phyloP scores from a whole-genome alignment of 352 stramenopile genomes.

The Globisporangium paroecandrum region DNA sequence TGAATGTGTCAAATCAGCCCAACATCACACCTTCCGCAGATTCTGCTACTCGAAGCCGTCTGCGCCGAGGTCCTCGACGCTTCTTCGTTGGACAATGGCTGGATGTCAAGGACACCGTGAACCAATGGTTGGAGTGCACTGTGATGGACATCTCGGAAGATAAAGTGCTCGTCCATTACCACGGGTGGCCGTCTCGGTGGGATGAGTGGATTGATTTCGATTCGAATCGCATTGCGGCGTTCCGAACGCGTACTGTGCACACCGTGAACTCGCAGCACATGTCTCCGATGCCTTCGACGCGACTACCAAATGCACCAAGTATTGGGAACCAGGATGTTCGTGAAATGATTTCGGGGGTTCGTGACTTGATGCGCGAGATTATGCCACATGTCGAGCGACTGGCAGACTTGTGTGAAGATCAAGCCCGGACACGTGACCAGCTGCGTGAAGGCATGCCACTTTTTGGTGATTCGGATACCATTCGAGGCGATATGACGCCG shows the following conservation, averaged over 20 bases:
- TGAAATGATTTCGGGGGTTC: conserved; percentile 47
- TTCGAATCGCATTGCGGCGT: conserved; percentile 93
- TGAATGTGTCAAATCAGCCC: neutral
- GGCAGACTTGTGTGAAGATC: conserved; percentile 52
- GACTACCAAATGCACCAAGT: conserved; percentile 48
- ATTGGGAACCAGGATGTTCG: conserved; percentile 45
- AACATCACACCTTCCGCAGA: neutral
- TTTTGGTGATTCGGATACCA: neutral
- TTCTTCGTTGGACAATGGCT: conserved; percentile 95
- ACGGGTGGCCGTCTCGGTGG: conserved; percentile 96
- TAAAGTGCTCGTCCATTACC: conserved; percentile 95
- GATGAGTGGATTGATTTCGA: conserved; percentile 97
- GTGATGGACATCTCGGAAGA: conserved; percentile 87
- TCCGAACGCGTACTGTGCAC: conserved; percentile 90
- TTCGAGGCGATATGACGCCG: neutral
- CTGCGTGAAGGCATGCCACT: neutral
- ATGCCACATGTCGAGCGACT: conserved; percentile 69
- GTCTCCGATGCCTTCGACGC: conserved; percentile 52
- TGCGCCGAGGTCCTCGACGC: conserved; percentile 34
- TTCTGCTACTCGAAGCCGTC: neutral
- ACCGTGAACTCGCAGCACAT: conserved; percentile 40
- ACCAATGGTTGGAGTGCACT: conserved; percentile 98
- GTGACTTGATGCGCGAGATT: conserved; percentile 67
- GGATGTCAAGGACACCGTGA: conserved; percentile 96
- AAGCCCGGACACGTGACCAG: conserved; percentile 13